These are phyloP conservation scores for Eimeria maxima DNA, from an alignment of 169 alveolate genomes.

Conservation along the genomic window DNA sequence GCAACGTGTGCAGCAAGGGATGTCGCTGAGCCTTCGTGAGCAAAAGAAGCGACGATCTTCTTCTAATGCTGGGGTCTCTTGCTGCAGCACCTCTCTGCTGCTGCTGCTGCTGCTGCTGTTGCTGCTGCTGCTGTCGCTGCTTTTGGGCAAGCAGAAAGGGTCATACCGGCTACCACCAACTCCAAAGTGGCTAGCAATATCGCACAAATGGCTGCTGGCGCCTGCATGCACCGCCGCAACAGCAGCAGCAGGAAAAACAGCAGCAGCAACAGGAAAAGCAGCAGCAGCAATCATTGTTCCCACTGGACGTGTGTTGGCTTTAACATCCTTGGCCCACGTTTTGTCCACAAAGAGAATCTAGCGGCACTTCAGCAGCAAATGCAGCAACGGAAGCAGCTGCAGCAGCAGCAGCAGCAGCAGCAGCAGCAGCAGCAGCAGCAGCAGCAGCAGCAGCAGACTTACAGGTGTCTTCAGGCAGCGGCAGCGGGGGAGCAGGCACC, in stretches of 20 bases:
- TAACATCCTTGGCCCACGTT: no score
- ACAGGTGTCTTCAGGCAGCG: conserved; percentile 65
- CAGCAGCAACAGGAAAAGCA: no score
- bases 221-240: not conserved
- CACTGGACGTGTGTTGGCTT: no score
- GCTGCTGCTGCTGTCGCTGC: conserved; percentile 57
- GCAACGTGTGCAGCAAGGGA: conserved; percentile 62
- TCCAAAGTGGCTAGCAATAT: conserved; percentile 19
- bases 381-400: conserved; percentile 1
- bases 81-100: conserved; percentile 73
- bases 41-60: conserved; percentile 29
- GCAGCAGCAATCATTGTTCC: no score
- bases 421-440: conserved; percentile 38
- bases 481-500: conserved; percentile 14
- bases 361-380: no score
- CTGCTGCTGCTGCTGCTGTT: conserved; percentile 40
- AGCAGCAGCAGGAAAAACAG: not conserved
- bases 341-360: no score
- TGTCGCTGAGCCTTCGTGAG: conserved; percentile 24
- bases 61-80: not conserved
- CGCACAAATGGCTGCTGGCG: conserved; percentile 47
- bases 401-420: conserved; percentile 3
- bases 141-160: conserved; percentile 35
- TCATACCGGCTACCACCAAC: conserved; percentile 53
- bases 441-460: conserved; percentile 44